phyloP scores from a whole-genome alignment of 2,329 filamentous ascomycete genomes.

The Ustilaginoidea virens region DNA sequence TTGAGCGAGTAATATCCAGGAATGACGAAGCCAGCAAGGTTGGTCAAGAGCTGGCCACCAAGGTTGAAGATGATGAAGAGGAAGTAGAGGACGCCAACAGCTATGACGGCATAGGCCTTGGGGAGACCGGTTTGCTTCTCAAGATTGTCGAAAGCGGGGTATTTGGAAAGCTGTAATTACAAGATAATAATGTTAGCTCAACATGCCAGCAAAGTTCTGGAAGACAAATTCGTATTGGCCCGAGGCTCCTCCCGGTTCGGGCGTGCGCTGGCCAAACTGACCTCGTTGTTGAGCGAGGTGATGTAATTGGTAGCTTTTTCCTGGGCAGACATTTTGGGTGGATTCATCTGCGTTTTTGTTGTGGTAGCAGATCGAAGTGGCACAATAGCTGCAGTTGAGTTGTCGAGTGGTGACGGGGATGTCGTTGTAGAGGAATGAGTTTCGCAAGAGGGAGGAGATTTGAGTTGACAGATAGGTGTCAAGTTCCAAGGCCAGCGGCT shows the following conservation, averaged over 20 bases:
- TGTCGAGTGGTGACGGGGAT: too few relatives aligned
- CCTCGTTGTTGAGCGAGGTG: constrained; percentile 70
- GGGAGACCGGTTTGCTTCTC: constrained; percentile 72
- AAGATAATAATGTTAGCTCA: constrained; percentile 7
- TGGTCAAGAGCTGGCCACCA: constrained; percentile 74
- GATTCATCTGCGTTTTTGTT: constrained; percentile 3
- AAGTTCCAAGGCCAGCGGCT: not conserved
- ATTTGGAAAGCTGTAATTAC: constrained; percentile 57
- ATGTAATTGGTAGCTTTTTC: constrained; percentile 65
- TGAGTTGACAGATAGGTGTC: too few relatives aligned
- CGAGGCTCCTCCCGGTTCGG: too few relatives aligned
- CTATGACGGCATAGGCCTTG: constrained; percentile 73
- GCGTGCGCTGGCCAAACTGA: constrained; percentile 25
- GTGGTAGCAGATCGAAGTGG: too few relatives aligned
- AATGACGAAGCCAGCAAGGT: constrained; percentile 69
- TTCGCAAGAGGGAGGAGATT: too few relatives aligned
- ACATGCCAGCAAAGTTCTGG: too few relatives aligned
- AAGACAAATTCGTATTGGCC: too few relatives aligned
- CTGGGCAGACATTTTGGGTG: constrained; percentile 50
- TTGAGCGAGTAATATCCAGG: constrained; percentile 73
- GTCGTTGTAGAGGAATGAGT: too few relatives aligned
- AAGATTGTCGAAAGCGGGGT: constrained; percentile 68
- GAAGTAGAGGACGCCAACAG: constrained; percentile 65
- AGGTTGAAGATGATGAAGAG: constrained; percentile 90
- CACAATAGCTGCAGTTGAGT: too few relatives aligned